Percentiles rank a stretch among this genome's conserved stretches.
These are phyloP conservation scores for Isatis tinctoria DNA, from an alignment of 345 rosid genomes.

Conservation along the genomic window DNA sequence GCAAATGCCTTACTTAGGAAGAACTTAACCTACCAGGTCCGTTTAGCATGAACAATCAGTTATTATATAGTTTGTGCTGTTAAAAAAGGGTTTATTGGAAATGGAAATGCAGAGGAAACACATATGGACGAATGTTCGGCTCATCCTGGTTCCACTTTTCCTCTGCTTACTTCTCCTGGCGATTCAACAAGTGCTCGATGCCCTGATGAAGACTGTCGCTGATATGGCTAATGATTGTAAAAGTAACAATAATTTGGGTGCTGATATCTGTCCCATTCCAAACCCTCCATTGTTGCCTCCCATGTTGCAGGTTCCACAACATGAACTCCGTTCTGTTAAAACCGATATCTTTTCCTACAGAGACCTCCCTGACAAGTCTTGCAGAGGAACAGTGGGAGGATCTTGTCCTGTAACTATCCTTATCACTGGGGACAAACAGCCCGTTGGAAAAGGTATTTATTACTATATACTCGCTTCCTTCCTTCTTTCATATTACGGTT, in stretches of 20 bases:
- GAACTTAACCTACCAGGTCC: constrained; percentile 79
- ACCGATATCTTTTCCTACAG: constrained; percentile 30
- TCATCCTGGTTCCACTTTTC: constrained; percentile 60
- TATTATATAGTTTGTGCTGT: not conserved
- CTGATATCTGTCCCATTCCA: constrained; percentile 40
- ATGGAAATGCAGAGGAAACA: constrained; percentile 62
- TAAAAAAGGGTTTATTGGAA: not conserved
- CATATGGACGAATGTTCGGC: constrained; percentile 57
- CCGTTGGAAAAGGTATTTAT: constrained; percentile 65
- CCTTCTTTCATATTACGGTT: not conserved
- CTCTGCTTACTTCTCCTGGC: constrained; percentile 58
- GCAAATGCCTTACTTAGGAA: constrained; percentile 78
- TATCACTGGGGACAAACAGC: constrained; percentile 55
- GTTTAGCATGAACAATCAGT: not conserved
- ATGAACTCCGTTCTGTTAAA: constrained; percentile 61
- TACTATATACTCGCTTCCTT: not conserved
- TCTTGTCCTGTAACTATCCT: constrained; percentile 70
- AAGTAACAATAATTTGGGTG: constrained; percentile 28
- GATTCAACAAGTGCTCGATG: constrained; percentile 47
- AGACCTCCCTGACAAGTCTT: constrained; percentile 68
- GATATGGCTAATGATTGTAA: not conserved
- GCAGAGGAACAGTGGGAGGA: constrained; percentile 45
- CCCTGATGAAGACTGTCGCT: constrained; percentile 7
- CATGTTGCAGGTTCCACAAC: constrained; percentile 59
- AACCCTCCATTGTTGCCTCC: constrained; percentile 74